Percentiles rank a stretch among this genome's conserved stretches.
Conservation (phyloP, 345 rosid genomes). For the Acer yangbiense region DNA sequence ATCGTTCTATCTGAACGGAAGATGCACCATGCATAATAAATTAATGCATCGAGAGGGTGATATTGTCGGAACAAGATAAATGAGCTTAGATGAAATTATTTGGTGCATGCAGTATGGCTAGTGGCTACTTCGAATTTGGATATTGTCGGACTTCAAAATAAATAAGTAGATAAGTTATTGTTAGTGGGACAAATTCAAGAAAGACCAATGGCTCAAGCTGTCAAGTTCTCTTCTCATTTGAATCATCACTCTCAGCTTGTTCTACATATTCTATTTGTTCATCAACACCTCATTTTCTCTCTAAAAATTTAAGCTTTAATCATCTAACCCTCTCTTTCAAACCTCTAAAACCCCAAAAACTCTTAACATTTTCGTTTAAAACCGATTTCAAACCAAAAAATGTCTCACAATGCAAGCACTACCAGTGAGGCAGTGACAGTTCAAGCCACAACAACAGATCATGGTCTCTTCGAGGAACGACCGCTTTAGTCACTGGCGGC, state of each 20-base stretch:
- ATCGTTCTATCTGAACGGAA: too few relatives aligned
- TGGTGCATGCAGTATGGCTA: too few relatives aligned
- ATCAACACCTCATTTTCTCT: neutral
- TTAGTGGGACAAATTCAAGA: too few relatives aligned
- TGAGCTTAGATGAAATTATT: too few relatives aligned
- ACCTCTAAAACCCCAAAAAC: neutral
- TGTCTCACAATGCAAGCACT: too few relatives aligned
- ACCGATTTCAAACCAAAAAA: neutral
- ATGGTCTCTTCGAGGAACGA: conserved; percentile 60
- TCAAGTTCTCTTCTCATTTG: neutral
- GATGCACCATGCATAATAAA: too few relatives aligned
- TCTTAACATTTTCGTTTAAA: neutral
- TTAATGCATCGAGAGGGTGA: too few relatives aligned
- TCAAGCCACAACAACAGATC: conserved; percentile 11
- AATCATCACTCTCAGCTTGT: neutral
- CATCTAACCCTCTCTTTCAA: neutral
- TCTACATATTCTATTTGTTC: neutral
- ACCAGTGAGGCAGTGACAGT: too few relatives aligned
- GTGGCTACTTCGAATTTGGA: too few relatives aligned
- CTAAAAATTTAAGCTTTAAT: neutral
- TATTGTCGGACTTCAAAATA: too few relatives aligned
- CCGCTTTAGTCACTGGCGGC: conserved; percentile 67
- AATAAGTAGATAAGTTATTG: too few relatives aligned
- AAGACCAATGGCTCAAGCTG: conserved; percentile 1
- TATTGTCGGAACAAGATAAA: too few relatives aligned